A percentile compares a stretch with the other conserved stretches of the same genome.
phyloP scores from a whole-genome alignment of 2,329 filamentous ascomycete species.

The Neofusicoccum sp. region DNA sequence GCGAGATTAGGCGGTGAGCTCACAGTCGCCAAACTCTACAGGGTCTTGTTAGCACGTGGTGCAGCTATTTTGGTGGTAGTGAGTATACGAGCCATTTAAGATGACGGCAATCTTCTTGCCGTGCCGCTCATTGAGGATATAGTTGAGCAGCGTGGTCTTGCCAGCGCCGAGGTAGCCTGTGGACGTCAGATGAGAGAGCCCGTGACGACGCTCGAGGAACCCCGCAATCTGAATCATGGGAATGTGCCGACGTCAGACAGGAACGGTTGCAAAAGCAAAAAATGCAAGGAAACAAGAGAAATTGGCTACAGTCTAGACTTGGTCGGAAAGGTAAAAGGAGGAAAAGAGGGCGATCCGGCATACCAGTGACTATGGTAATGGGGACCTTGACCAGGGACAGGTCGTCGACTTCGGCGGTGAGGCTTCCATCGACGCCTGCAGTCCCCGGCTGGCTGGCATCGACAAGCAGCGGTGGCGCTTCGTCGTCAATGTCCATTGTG shows the following conservation, averaged over 20 bases:
- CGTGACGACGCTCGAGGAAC: too few relatives aligned
- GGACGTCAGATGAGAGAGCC: constrained; percentile 11
- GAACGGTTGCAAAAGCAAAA: background rate
- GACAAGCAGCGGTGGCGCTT: constrained; percentile 60
- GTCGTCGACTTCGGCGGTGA: constrained; percentile 47
- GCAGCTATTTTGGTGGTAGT: constrained; percentile 19
- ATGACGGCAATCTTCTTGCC: constrained; percentile 98
- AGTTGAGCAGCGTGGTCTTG: constrained; percentile 93
- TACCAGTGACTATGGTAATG: constrained; percentile 81
- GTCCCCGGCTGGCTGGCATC: constrained; percentile 41
- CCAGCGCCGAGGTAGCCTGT: constrained; percentile 90
- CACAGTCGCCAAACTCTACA: constrained; percentile 82
- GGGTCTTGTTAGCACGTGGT: background rate
- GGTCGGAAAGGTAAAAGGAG: background rate
- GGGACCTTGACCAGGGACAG: constrained; percentile 64
- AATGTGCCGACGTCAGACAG: background rate
- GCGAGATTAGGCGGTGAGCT: constrained; percentile 33
- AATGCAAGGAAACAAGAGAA: background rate
- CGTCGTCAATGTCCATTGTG: constrained; percentile 55
- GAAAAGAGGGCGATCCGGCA: background rate
- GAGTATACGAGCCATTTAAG: constrained; percentile 67
- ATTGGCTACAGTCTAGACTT: too few relatives aligned
- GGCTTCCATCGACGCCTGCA: constrained; percentile 21
- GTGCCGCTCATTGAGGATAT: constrained; percentile 91
- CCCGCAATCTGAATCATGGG: background rate